Conservation (phyloP, 495 filamentous ascomycete genomes). For the Hypoxylon subgilvum region DNA sequence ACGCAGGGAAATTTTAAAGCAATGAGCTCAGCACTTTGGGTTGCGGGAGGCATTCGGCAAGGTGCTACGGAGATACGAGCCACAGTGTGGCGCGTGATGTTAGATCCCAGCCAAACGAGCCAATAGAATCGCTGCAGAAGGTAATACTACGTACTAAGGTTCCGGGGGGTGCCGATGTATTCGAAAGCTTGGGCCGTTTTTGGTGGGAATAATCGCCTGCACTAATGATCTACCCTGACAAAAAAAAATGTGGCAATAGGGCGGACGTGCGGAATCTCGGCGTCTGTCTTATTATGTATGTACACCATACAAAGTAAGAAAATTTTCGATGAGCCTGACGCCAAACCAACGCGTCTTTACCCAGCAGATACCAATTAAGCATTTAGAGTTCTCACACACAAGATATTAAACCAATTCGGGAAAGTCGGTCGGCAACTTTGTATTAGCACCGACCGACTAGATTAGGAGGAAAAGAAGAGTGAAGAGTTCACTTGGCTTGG, state of each 20-base stretch:
- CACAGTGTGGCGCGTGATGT: conserved; percentile 33
- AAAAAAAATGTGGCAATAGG: conserved; percentile 9
- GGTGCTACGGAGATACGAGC: conserved; percentile 28
- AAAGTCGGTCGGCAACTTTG: conserved; percentile 14
- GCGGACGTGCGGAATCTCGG: conserved; percentile 31
- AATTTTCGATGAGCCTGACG: conserved; percentile 27
- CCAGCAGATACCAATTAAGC: conserved; percentile 6
- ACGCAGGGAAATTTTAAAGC: conserved; percentile 47
- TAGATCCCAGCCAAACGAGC: conserved; percentile 23
- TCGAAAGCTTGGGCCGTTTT: conserved; percentile 6
- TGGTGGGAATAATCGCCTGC: background rate
- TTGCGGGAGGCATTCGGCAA: conserved; percentile 23
- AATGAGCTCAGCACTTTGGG: conserved; percentile 45
- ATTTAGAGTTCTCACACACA: background rate
- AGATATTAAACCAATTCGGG: conserved; percentile 17
- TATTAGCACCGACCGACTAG: conserved; percentile 13
- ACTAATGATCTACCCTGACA: conserved; percentile 1
- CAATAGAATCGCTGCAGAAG: conserved; percentile 32
- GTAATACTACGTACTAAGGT: conserved; percentile 44
- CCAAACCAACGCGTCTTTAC: conserved; percentile 3
- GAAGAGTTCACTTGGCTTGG: conserved; percentile 10
- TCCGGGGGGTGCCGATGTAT: conserved; percentile 39
- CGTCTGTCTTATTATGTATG: background rate
- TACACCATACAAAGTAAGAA: conserved; percentile 8
- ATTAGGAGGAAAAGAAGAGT: conserved; percentile 4